Evolutionary conservation across 2,329 filamentous ascomycete species (phyloP).

Genomic region (Nemania sp.): DNA sequence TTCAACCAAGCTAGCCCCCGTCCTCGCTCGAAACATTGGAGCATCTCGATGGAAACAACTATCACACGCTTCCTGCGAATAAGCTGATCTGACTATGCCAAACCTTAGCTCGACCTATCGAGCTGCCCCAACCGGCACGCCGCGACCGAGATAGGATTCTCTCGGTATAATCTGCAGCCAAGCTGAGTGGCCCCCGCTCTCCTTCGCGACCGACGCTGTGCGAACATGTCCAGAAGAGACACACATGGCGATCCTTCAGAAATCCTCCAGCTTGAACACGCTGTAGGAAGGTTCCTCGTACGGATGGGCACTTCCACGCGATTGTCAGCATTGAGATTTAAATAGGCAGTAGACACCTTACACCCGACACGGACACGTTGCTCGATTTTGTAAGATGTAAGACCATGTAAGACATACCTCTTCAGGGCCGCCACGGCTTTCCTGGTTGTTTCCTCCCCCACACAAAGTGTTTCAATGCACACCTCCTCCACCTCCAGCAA

Average conservation of each 20-base stretch:
- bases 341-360: too few species aligned
- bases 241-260: constrained; percentile 20
- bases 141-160: constrained; percentile 5
- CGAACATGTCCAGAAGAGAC: constrained; percentile 2
- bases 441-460: constrained; percentile 59
- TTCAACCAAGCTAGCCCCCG: constrained; percentile 4
- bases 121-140: constrained; percentile 14
- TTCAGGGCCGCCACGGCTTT: constrained; percentile 67
- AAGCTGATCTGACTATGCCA: constrained; percentile 16
- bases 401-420: too few species aligned
- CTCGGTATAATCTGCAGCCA: too few species aligned
- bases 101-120: background rate
- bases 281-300: constrained; percentile 57
- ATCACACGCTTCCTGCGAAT: background rate
- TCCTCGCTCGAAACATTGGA: constrained; percentile 15
- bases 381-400: too few species aligned
- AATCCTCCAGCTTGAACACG: constrained; percentile 53
- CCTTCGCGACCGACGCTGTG: constrained; percentile 6
- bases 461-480: constrained; percentile 64
- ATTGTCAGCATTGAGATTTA: constrained; percentile 2
- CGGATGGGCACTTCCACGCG: constrained; percentile 48
- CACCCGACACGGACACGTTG: too few species aligned
- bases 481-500: constrained; percentile 64
- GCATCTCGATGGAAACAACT: constrained; percentile 7
- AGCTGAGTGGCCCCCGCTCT: background rate